Base-by-base conservation (phyloP, 192 early-diverging fungal genomes). In the Tieghemiomyces parasiticus region DNA sequence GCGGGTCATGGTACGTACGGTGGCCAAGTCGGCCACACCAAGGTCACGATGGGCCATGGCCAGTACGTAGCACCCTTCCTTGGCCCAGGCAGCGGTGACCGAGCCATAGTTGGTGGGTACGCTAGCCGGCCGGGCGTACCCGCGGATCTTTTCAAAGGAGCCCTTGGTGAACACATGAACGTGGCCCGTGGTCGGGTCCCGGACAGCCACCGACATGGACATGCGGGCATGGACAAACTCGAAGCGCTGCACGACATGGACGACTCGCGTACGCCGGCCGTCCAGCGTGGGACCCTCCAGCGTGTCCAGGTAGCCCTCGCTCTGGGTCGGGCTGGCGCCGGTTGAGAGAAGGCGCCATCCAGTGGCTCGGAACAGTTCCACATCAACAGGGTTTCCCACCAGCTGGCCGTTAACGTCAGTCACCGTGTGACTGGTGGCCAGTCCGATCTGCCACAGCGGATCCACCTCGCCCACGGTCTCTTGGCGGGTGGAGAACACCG, bases 181-280 rank as follows among this genome's bases (percentile, higher is more conserved):
- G 20, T 73, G 63, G 6, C 64, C 56, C 1, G 71, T 66, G 14
- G 61, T 66, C 10, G 58, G 62, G 50, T 84, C 79, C 25, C 62
- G 56, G 4, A 83, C 65, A 12, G 77, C 65, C 22, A 77, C 77
- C 0, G 76, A 73, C 84, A 86, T 86, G 58, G 78, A 81, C n/a
- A 74, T 76, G 4, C 81, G 74, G 6, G 74, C 73, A 50, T 81
- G 78, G 25, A 77, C 76, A 71, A 87, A 87, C 48, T 84, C 83
- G 45, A 81, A 84, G 13, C 85, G 69, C 51, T 78, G 69, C 4
- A 84, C 38, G 33, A 76, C 56, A 35, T 71, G 50, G 0, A 73
- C n/a, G n/a, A n/a, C n/a, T n/a, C n/a, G n/a, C n/a, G n/a, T n/a
- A n/a, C n/a, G n/a, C n/a, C n/a, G n/a, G n/a, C n/a, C n/a, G n/a